phyloP scores from a whole-genome alignment of 2,329 filamentous ascomycete species.

The Neocucurbitaria cava region DNA sequence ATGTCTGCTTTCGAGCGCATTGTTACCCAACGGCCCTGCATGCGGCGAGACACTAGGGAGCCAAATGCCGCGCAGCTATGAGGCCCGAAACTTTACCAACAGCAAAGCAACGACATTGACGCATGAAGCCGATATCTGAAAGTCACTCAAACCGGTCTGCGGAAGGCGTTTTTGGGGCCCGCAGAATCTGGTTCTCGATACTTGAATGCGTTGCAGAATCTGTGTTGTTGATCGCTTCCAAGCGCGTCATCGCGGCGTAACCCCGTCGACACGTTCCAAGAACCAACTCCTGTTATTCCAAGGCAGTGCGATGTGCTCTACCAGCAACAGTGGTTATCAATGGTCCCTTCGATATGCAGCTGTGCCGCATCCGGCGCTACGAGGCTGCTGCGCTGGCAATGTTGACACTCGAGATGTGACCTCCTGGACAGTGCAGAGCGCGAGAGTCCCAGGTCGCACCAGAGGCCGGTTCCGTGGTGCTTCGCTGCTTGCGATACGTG shows the following conservation, averaged over 20 bases:
- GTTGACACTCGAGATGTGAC: slow-evolving; percentile 1
- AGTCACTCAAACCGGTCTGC: not conserved
- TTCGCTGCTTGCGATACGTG: not conserved
- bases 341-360: slow-evolving; percentile 9
- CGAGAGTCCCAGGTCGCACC: slow-evolving; percentile 8
- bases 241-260: slow-evolving; percentile 22
- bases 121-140: not conserved
- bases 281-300: slow-evolving; percentile 4
- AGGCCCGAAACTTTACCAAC: not conserved
- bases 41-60: not conserved
- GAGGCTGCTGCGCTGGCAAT: slow-evolving; percentile 14
- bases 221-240: slow-evolving; percentile 1
- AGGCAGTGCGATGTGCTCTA: slow-evolving; percentile 7
- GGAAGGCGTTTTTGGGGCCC: not conserved
- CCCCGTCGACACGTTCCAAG: not conserved
- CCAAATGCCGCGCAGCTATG: not conserved
- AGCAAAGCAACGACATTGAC: not conserved
- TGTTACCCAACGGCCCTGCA: not conserved
- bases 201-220: not conserved
- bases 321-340: slow-evolving; percentile 4
- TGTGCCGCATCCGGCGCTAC: slow-evolving; percentile 33
- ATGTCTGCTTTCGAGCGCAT: slow-evolving; percentile 4
- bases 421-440: slow-evolving; percentile 1
- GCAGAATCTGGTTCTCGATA: slow-evolving; percentile 5
- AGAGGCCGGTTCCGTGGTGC: slow-evolving; percentile 4